These are phyloP conservation scores for Tylopilus balloui DNA, from an alignment of 768 basidiomycete genomes.

Conservation along the genomic window DNA sequence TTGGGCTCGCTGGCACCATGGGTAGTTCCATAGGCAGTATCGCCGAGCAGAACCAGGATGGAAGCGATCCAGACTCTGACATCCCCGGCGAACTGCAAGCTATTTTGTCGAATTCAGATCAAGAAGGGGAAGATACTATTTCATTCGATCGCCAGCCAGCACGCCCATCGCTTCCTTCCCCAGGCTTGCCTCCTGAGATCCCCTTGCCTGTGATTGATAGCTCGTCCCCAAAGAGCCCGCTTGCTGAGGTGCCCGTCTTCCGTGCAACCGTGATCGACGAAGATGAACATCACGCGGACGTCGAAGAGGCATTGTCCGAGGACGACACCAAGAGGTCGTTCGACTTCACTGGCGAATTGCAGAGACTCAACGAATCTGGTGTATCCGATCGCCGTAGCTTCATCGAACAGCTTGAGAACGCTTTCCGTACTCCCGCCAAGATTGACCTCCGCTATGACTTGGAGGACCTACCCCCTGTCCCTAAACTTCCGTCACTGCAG, in stretches of 20 bases:
- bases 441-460: constrained; percentile 54
- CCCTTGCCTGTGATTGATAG: constrained; percentile 33
- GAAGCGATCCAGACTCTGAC: constrained; percentile 67
- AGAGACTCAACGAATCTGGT: constrained; percentile 65
- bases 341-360: constrained; percentile 78
- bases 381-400: constrained; percentile 69
- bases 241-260: constrained; percentile 36
- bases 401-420: constrained; percentile 76
- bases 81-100: constrained; percentile 75
- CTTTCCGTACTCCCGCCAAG: constrained; percentile 73
- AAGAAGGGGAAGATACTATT: constrained; percentile 40
- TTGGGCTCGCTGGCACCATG: constrained; percentile 66
- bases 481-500: constrained; percentile 40
- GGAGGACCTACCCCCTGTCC: constrained; percentile 47
- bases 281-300: constrained; percentile 36
- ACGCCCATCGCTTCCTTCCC: constrained; percentile 27
- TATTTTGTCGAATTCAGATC: constrained; percentile 46
- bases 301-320: constrained; percentile 47
- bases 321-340: constrained; percentile 76
- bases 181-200: constrained; percentile 40
- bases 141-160: constrained; percentile 21
- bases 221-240: constrained; percentile 7
- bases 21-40: constrained; percentile 54
- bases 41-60: constrained; percentile 42
- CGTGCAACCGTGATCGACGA: constrained; percentile 44